Evolutionary conservation across 805 yeast species (phyloP).

Genomic region (Candida ficus): DNA sequence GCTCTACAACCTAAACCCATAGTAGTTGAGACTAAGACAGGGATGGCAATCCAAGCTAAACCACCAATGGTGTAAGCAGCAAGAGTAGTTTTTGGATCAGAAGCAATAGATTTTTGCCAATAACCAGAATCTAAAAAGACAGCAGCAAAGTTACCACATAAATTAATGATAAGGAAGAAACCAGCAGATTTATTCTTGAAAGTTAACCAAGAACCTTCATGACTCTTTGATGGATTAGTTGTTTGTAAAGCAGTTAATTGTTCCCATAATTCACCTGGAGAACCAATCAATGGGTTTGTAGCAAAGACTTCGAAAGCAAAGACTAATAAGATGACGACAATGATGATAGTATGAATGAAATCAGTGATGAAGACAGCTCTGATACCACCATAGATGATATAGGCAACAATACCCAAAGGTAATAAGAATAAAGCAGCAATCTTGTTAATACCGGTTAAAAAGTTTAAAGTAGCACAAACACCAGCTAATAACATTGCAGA

Average conservation of each 20-base stretch:
- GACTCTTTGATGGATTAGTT: conserved; percentile 62
- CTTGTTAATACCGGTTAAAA: conserved; percentile 77
- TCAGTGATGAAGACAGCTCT: conserved; percentile 80
- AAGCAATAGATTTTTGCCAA: conserved; percentile 85
- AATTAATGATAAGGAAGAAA: conserved; percentile 80
- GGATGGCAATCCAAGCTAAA: conserved; percentile 87
- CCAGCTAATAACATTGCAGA: conserved; percentile 91
- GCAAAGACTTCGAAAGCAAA: conserved; percentile 81
- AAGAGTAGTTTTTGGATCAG: conserved; percentile 75
- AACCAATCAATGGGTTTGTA: conserved; percentile 63
- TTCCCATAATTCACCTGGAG: conserved; percentile 80
- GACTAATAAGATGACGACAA: conserved; percentile 70
- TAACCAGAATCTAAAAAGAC: conserved; percentile 85
- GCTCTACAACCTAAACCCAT: conserved; percentile 84
- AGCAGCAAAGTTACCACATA: conserved; percentile 87
- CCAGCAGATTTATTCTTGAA: conserved; percentile 85
- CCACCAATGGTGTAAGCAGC: conserved; percentile 91
- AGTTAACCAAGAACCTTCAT: conserved; percentile 83
- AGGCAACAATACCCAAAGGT: conserved; percentile 74
- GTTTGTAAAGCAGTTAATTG: conserved; percentile 55
- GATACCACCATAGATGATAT: conserved; percentile 77
- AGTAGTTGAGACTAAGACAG: conserved; percentile 75
- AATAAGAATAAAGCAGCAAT: conserved; percentile 79
- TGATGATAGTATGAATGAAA: conserved; percentile 74
- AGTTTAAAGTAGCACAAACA: conserved; percentile 77